Conservation (phyloP, 345 rosid species). For the Passiflora organensis region DNA sequence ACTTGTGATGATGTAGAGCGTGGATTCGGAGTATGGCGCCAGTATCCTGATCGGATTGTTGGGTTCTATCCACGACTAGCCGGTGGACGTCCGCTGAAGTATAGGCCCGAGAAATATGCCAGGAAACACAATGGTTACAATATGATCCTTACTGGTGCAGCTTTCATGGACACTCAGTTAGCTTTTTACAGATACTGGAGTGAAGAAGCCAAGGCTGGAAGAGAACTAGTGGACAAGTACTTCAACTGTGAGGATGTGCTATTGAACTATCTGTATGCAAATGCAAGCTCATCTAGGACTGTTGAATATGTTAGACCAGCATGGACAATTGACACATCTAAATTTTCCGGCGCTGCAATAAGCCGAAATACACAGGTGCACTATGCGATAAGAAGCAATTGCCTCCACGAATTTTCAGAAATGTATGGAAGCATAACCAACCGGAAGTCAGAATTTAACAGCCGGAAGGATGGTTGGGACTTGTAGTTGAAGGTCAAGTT, state of each 20-base stretch:
- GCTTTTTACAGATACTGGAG: constrained; percentile 73
- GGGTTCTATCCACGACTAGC: constrained; percentile 86
- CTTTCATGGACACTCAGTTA: constrained; percentile 54
- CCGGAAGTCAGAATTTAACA: constrained; percentile 55
- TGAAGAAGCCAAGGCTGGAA: constrained; percentile 50
- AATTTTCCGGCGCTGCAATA: constrained; percentile 74
- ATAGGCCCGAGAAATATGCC: constrained; percentile 74
- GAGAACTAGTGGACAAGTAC: constrained; percentile 54
- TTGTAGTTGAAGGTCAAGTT: constrained; percentile 34
- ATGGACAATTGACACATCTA: constrained; percentile 86
- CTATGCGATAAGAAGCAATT: constrained; percentile 62
- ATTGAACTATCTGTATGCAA: constrained; percentile 74
- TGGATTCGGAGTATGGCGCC: constrained; percentile 86
- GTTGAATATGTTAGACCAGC: constrained; percentile 88
- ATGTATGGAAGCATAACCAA: constrained; percentile 63
- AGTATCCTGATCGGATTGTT: constrained; percentile 72
- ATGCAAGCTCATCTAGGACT: constrained; percentile 48
- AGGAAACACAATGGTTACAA: constrained; percentile 68
- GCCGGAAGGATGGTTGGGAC: constrained; percentile 90
- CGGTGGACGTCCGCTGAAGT: constrained; percentile 48
- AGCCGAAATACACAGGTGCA: constrained; percentile 71
- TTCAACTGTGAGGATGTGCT: constrained; percentile 92
- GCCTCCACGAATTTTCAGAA: constrained; percentile 53
- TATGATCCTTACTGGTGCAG: constrained; percentile 94
- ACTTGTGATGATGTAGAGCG: constrained; percentile 71